Base-by-base conservation (phyloP, 768 basidiomycete species). In the Sistotremastrum niveocremeum region DNA sequence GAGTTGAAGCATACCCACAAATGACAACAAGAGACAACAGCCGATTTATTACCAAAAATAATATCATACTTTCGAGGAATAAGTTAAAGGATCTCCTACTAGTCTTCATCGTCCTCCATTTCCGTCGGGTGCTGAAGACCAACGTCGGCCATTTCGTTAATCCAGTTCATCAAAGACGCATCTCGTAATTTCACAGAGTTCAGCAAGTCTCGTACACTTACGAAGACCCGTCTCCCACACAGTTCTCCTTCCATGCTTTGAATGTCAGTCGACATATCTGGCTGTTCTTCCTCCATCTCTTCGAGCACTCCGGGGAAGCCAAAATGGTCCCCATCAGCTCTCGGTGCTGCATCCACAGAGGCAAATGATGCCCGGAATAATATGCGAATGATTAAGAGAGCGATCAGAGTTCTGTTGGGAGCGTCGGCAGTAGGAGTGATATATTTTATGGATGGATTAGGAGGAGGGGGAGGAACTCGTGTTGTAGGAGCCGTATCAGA, bases 221-320 rank as follows among this genome's bases (percentile, higher is more conserved):
- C 42, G 47, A 48, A 48, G 11, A 41, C 47, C 11, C 41, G 34
- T 3, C 47, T 34, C 5, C 41, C 47, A 4, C 35, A 29, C 10
- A 41, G 41, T 34, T 48, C 47, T 34, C 34, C 41, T 6, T 43
- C 34, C 7, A 49, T 20, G n/a, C 38, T 45, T 7, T 20, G 20
- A 20, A 20, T 2, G 20, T 20, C 49, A 51, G 8, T 51, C 49
- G 29, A 45, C 49, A 42, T 48, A 53, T 11, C 41, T 45, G 36
- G 44, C 60, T 76, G 74, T 46, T 72, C 71, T 11, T 81, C 85
- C n/a, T 77, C 82, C n/a, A 73, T 71, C 20, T 84, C 85, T 50
- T 87, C 83, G 35, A 86, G 66, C 20, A 86, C 45, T 0, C 83
- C 88, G 4, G 91, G 91, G 60, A 94, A 87, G 0, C 90, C 90